Percentiles rank a stretch among this genome's conserved stretches.
Conservation (phyloP, 2,329 filamentous ascomycete genomes). For the Thyridium curvatum region DNA sequence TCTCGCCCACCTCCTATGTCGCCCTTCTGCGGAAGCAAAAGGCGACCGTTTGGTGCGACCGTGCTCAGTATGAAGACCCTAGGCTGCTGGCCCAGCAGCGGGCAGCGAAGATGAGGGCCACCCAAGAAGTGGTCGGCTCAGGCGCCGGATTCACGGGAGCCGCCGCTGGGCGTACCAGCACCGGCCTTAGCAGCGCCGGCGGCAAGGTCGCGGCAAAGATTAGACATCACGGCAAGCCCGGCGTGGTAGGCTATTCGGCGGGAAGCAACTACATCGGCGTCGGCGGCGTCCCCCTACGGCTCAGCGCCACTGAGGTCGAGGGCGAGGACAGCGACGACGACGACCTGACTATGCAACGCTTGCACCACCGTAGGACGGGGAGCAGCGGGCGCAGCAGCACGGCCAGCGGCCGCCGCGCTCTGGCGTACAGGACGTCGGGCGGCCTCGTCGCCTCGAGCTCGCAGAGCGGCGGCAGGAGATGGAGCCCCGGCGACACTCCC, state of each 20-base stretch:
- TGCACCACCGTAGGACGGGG: slow-evolving; percentile 64
- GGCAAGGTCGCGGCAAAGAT: slow-evolving; percentile 77
- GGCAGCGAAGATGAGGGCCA: slow-evolving; percentile 80
- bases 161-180: slow-evolving; percentile 49
- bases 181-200: slow-evolving; percentile 51
- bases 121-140: slow-evolving; percentile 72
- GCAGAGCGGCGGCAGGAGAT: slow-evolving; percentile 31
- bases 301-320: slow-evolving; percentile 94
- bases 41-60: slow-evolving; percentile 96
- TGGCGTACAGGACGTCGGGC: slow-evolving; percentile 46
- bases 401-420: slow-evolving; percentile 41
- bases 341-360: slow-evolving; percentile 40
- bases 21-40: slow-evolving; percentile 95
- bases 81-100: slow-evolving; percentile 75
- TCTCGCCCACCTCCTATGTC: slow-evolving; percentile 71
- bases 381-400: slow-evolving; percentile 71
- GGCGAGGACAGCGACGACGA: slow-evolving; percentile 79
- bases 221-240: slow-evolving; percentile 76
- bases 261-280: slow-evolving; percentile 68
- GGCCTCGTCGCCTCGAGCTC: slow-evolving; percentile 25
- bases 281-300: slow-evolving; percentile 78
- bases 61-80: slow-evolving; percentile 86
- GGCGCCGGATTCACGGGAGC: slow-evolving; percentile 33
- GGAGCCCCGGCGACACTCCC: slow-evolving; percentile 50
- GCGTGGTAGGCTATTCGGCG: slow-evolving; percentile 71